Base-by-base conservation (phyloP, 2,329 filamentous ascomycete genomes). In the Fusarium solani-melongenae region DNA sequence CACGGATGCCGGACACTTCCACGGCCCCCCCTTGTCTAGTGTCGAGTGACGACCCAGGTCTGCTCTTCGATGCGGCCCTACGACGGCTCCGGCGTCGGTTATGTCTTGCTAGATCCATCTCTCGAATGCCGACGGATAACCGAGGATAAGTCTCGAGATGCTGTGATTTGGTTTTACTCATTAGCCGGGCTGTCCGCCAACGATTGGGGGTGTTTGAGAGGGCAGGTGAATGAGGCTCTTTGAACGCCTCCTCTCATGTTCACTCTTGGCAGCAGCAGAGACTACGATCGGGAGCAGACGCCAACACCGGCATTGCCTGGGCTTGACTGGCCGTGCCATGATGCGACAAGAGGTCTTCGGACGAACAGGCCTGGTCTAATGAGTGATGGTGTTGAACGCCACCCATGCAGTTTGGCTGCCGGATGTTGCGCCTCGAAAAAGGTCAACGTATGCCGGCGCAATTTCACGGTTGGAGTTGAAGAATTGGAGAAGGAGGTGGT, bases 121-220 rank as follows among this genome's bases (percentile, higher is more conserved):
- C 53, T 69, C 22, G 73, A 67, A 39, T 72, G 56, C 73, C 70
- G 75, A 75, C 31, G 59, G 67, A 53, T 70, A 70, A 75, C 75
- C 75, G 75, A 77, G 75, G 75, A 73, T 77, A 77, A 75, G 64
- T 38, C 20, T n/a, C 31, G 38, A 20, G 38, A 36, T 33, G 24
- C 69, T 44, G 9, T 53, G 36, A 27, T n/a, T 24, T 20, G 20
- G 58, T 33, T 70, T 71, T 67, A 34, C 41, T 73, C 39, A 70
- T 73, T 73, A 71, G 62, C 31, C 55, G 65, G 39, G 22, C 62
- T 17, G 49, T 39, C 34, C 59, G 64, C 59, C 14, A 29, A 31
- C 31, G 56, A 29, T 36, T 36, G 41, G 7, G 15, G 55, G 34
- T 11, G 22, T 20, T 36, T 12, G 15, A 38, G 55, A 57, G 9